These are phyloP conservation scores for Alternaria sp. DNA, from an alignment of 2,329 filamentous ascomycete genomes.

Conservation along the genomic window DNA sequence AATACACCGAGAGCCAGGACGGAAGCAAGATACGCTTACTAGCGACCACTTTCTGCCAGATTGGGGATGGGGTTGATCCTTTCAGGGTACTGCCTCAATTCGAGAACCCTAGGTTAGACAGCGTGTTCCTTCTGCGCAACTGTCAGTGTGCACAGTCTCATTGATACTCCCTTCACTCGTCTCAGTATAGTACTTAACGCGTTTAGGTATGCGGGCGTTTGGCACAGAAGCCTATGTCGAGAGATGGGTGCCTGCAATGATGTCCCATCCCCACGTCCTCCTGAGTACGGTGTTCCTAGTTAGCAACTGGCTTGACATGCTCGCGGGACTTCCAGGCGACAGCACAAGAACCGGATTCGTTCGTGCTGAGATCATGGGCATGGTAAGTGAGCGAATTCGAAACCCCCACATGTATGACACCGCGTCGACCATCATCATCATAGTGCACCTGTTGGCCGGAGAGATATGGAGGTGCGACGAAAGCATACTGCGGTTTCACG, in stretches of 20 bases:
- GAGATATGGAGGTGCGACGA: slow-evolving; percentile 47
- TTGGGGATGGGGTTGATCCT: slow-evolving; percentile 34
- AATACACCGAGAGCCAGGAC: slow-evolving; percentile 15
- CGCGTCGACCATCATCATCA: slow-evolving; percentile 41
- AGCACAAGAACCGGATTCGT: slow-evolving; percentile 37
- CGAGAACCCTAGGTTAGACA: slow-evolving; percentile 25
- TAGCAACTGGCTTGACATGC: slow-evolving; percentile 44
- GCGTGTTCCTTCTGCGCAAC: slow-evolving; percentile 25
- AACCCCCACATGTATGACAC: slow-evolving; percentile 19
- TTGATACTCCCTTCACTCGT: neutral
- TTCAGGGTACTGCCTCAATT: slow-evolving; percentile 37
- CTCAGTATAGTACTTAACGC: neutral
- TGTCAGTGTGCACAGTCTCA: slow-evolving; percentile 14
- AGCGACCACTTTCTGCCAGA: slow-evolving; percentile 6
- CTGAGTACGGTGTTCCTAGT: slow-evolving; percentile 37
- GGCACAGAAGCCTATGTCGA: slow-evolving; percentile 27
- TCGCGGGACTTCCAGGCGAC: slow-evolving; percentile 29
- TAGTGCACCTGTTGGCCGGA: slow-evolving; percentile 40
- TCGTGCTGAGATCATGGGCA: slow-evolving; percentile 39
- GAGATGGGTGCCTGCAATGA: slow-evolving; percentile 41
- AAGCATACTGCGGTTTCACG: slow-evolving; percentile 32
- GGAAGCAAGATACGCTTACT: slow-evolving; percentile 25
- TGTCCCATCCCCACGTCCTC: slow-evolving; percentile 36
- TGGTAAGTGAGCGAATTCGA: slow-evolving; percentile 36
- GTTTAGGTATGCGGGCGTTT: slow-evolving; percentile 33